phyloP scores from a whole-genome alignment of 2,329 filamentous ascomycete species.

The Aspergillus pseudoterreus region DNA sequence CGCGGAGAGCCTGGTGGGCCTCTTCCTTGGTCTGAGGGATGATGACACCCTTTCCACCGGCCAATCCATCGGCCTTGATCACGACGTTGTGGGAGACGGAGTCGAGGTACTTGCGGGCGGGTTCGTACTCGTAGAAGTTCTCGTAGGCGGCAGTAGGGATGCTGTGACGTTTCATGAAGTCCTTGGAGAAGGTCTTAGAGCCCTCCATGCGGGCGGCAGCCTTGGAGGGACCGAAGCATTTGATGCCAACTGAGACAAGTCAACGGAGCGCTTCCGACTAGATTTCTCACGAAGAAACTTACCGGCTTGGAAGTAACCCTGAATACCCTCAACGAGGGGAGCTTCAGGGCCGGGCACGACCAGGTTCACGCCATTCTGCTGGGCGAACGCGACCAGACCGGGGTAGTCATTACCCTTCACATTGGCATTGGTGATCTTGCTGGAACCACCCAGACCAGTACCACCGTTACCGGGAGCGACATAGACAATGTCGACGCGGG shows the following conservation, averaged over 20 bases:
- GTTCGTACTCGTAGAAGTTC: slow-evolving; percentile 77
- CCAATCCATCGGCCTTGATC: slow-evolving; percentile 89
- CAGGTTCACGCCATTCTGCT: slow-evolving; percentile 70
- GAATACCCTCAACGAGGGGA: slow-evolving; percentile 87
- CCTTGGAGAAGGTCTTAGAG: slow-evolving; percentile 94
- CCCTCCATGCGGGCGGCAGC: slow-evolving; percentile 88
- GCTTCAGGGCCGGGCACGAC: slow-evolving; percentile 89
- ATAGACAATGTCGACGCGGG: slow-evolving; percentile 69
- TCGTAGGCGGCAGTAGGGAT: slow-evolving; percentile 90
- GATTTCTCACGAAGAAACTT: neutral
- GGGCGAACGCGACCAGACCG: slow-evolving; percentile 70
- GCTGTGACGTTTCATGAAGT: slow-evolving; percentile 88
- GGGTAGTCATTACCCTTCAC: slow-evolving; percentile 75
- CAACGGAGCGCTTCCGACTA: neutral
- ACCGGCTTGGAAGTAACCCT: slow-evolving; percentile 69
- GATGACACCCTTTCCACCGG: slow-evolving; percentile 93
- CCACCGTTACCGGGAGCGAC: slow-evolving; percentile 79
- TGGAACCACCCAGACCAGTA: slow-evolving; percentile 54
- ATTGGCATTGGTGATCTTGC: slow-evolving; percentile 69
- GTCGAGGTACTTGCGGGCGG: slow-evolving; percentile 71
- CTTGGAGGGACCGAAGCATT: slow-evolving; percentile 80
- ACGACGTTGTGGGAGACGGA: slow-evolving; percentile 70
- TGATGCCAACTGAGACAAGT: slow-evolving; percentile 59
- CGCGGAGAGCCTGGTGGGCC: slow-evolving; percentile 73
- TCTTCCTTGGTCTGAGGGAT: slow-evolving; percentile 79